Base-by-base conservation (phyloP, 1,284 basidiomycete genomes). In the Cutaneotrichosporon daszewskae region DNA sequence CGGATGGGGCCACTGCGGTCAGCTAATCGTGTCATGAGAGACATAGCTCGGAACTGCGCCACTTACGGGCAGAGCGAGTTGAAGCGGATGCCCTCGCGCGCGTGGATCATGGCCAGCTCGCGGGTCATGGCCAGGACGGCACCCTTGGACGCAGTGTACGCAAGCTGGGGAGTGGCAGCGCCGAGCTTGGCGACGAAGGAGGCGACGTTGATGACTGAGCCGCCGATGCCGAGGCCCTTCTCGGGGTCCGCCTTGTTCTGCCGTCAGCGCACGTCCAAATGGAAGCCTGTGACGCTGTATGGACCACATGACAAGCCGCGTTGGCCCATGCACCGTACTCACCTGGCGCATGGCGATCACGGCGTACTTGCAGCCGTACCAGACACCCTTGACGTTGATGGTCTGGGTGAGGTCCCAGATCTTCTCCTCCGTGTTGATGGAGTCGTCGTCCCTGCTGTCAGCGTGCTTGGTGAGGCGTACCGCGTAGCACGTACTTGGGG, bases 341-440 rank as follows among this genome's bases (percentile, higher is more conserved):
- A 68, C 70, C 33, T 67, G 74, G 52, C 88, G 82, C 92, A 97
- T 97, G 19, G 92, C 94, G 43, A 84, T 76, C 64, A 97, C 91
- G 7, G 90, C 92, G 65, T 97, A 84, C 72, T 96, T 95, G 78
- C 86, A 92, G 34, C 94, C 92, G 82, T 85, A 97, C 92, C 92
- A 96, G 47, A 96, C 94, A 43, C 92, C 92, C 73, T 97, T 97
- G 67, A 94, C 81, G 70, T 97, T 97, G 75, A 96, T 85, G 51
- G 81, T 77, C 83, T 92, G 88, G 5, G 87, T 90, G 45, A 90
- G 75, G 68, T 94, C 88, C 91, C 92, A 96, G 69, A 96, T 89
- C 55, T 78, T 82, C 72, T 97, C 92, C 60, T 94, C 89, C 13
- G 92, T 97, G 69, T 89, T 91, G 60, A 96, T 76, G 6, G 92